Base-by-base conservation (phyloP, 108 stramenopile genomes). In the Cyclostephanos tholiformis region DNA sequence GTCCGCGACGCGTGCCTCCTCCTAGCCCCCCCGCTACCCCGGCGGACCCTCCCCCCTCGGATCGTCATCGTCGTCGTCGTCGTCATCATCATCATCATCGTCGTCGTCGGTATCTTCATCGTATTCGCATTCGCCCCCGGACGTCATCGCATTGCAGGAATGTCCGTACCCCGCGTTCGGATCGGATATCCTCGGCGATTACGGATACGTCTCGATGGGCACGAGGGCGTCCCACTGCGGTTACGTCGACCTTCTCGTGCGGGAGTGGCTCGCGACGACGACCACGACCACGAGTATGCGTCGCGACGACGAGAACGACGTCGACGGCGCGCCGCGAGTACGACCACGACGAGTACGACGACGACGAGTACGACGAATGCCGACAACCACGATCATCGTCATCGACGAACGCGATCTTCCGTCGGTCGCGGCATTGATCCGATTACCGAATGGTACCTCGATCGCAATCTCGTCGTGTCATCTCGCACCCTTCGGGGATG, bases 381-480 rank as follows among this genome's bases (percentile, higher is more conserved):
- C 20, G 16, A 23, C 6, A n/a, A 9, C 27, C 5, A 26, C 26
- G 27, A 29, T 57, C 25, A 38, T 30, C 32, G 35, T n/a, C 35
- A 60, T 16, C 1, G 36, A 32, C 14, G 17, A 6, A 12, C 35
- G 16, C 59, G 10, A 65, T 44, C 64, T 66, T 30, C 70, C 80
- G 20, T 76, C 80, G 2, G 75, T 81, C 19, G 80, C 80, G 19
- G 36, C 67, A 6, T 25, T 61, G 13, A 64, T 80, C 53, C 25
- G n/a, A 36, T 52, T 80, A 14, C 78, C 78, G 1, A 68, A 73
- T n/a, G 22, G 46, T 56, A 51, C 69, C 9, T 39, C 6, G 17
- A 53, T 81, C 20, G 75, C 80, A 20, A 26, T 81, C 2, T 81
- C 80, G 23, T 81, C 80, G 36, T 67, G 75, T 62, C 80, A 81